A percentile compares a stretch with the other conserved stretches of the same genome.
These are phyloP conservation scores for Trichoderma sp. DNA, from an alignment of 2,329 filamentous ascomycete genomes.

Conservation along the genomic window DNA sequence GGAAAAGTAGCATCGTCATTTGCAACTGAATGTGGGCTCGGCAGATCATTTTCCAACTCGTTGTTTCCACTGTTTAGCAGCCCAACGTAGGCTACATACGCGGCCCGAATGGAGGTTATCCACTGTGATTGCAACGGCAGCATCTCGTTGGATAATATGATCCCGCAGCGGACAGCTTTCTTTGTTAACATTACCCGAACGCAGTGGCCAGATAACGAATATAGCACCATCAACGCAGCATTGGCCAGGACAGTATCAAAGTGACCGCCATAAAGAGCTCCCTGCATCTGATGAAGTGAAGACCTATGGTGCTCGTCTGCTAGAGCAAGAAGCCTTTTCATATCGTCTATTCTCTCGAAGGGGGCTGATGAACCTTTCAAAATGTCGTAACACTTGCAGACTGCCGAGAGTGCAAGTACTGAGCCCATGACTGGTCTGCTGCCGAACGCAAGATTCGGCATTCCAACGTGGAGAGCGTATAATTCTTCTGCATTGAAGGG, in stretches of 20 bases:
- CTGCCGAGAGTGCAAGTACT: conserved; percentile 3
- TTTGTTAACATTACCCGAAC: conserved; percentile 1
- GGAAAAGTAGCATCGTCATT: not conserved
- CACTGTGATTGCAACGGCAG: conserved; percentile 11
- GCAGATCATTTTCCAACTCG: not conserved
- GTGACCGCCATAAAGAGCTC: not conserved
- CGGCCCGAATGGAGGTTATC: conserved; percentile 15
- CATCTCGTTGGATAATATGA: not conserved
- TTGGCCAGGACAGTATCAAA: conserved; percentile 2
- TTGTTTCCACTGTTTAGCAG: not conserved
- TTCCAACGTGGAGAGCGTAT: not conserved
- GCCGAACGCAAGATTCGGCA: conserved; percentile 8
- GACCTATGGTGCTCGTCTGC: conserved; percentile 1
- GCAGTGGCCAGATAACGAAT: not conserved
- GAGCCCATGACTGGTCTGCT: conserved; percentile 9
- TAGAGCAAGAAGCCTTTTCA: not conserved
- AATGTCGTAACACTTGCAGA: conserved; percentile 12
- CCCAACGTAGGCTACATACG: conserved; percentile 3
- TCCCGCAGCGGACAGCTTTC: not conserved
- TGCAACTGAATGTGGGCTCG: not conserved
- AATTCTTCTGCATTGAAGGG: not conserved
- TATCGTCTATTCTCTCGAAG: conserved; percentile 1
- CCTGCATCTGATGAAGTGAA: conserved; percentile 7
- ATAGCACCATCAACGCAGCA: conserved; percentile 12
- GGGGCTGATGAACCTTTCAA: not conserved